Conservation (phyloP, 169 alveolate genomes). For the Plasmodium vivax region DNA sequence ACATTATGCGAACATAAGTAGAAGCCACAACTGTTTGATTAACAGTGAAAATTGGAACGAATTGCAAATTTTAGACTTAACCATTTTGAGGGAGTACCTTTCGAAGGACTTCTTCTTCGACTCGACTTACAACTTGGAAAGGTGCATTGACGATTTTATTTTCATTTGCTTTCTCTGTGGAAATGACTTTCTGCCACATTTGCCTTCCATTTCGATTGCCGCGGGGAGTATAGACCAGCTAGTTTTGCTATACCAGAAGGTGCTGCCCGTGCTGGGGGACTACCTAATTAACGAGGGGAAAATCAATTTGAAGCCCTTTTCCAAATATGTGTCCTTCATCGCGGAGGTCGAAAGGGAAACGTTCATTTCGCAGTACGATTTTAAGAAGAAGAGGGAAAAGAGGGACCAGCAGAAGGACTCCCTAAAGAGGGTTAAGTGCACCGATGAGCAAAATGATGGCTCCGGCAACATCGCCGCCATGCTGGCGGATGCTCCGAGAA, state of each 20-base stretch:
- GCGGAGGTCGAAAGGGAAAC: slow-evolving; percentile 91
- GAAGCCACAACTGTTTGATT: neutral
- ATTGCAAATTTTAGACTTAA: slow-evolving; percentile 85
- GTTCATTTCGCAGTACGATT: slow-evolving; percentile 85
- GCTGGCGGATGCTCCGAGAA: neutral
- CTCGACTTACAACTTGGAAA: slow-evolving; percentile 90
- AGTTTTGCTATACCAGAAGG: slow-evolving; percentile 91
- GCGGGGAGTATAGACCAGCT: slow-evolving; percentile 98
- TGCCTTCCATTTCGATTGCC: slow-evolving; percentile 94
- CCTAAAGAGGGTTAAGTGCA: slow-evolving; percentile 39
- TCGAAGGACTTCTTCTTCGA: slow-evolving; percentile 80
- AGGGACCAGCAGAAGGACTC: slow-evolving; percentile 75
- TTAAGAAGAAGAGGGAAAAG: slow-evolving; percentile 85
- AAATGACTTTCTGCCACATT: slow-evolving; percentile 97
- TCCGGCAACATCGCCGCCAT: neutral
- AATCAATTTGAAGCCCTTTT: slow-evolving; percentile 85
- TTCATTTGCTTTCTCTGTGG: slow-evolving; percentile 97
- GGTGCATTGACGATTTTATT: slow-evolving; percentile 97
- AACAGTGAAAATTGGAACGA: slow-evolving; percentile 85
- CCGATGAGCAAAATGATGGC: slow-evolving; percentile 8
- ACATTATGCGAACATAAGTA: slow-evolving; percentile 49
- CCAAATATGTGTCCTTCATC: slow-evolving; percentile 82
- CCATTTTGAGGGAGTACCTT: slow-evolving; percentile 87
- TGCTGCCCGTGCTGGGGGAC: slow-evolving; percentile 91
- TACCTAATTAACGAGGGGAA: slow-evolving; percentile 91